Percentiles rank a stretch among this genome's conserved stretches.
phyloP scores from a whole-genome alignment of 139 green algal genomes.

The Eudorina sp. region DNA sequence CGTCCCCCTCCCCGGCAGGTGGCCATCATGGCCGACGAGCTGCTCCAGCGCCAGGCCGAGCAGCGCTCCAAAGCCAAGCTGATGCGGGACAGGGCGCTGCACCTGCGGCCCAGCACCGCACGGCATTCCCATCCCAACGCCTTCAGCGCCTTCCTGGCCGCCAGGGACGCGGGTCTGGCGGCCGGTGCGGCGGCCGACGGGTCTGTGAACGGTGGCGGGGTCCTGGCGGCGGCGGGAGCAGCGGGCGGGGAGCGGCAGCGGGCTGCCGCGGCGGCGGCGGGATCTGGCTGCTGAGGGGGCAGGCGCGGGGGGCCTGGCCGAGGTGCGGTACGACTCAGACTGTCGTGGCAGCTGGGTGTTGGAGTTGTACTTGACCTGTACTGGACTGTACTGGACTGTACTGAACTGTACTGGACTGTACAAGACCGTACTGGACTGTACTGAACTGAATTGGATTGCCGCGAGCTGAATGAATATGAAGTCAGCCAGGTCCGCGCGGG shows the following conservation, averaged over 20 bases:
- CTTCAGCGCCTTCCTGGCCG: constrained; percentile 13
- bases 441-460: too few relatives aligned
- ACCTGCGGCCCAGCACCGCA: constrained; percentile 22
- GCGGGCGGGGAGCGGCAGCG: neutral
- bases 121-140: neutral
- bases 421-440: too few relatives aligned
- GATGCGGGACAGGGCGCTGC: neutral
- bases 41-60: neutral
- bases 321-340: too few relatives aligned
- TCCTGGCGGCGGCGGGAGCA: neutral
- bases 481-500: too few relatives aligned
- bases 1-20: neutral
- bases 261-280: neutral
- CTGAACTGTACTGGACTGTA: too few relatives aligned
- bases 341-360: too few relatives aligned
- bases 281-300: neutral
- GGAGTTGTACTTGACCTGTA: too few relatives aligned
- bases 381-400: too few relatives aligned
- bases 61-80: neutral
- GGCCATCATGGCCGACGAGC: constrained; percentile 35
- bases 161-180: neutral
- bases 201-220: too few relatives aligned
- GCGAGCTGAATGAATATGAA: too few relatives aligned
- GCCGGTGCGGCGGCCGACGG: too few relatives aligned
- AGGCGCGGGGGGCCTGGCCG: too few relatives aligned